These are phyloP conservation scores for Tetragonia tetragonoides DNA, from an alignment of 148 eudicot species.

Conservation along the genomic window DNA sequence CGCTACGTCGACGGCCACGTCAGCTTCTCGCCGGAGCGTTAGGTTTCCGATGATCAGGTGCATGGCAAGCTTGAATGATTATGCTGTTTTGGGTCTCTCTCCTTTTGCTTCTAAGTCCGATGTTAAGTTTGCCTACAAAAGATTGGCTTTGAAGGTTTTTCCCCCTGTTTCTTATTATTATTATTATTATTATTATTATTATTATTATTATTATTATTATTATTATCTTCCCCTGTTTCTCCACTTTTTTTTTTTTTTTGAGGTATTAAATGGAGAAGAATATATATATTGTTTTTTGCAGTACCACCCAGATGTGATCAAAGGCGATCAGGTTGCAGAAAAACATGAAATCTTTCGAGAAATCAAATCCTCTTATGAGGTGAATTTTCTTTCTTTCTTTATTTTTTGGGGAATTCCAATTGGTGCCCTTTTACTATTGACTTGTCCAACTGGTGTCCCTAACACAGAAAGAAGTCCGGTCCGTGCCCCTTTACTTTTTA, in stretches of 20 bases:
- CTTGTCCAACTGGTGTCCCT: too few relatives aligned
- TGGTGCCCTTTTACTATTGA: too few relatives aligned
- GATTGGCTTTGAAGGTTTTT: constrained; percentile 43
- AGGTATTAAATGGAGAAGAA: neutral
- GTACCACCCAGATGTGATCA: constrained; percentile 53
- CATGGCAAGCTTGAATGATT: constrained; percentile 24
- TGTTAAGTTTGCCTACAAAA: constrained; percentile 39
- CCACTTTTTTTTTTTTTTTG: neutral
- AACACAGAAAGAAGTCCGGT: too few relatives aligned
- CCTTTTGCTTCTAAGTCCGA: constrained; percentile 46
- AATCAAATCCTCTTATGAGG: constrained; percentile 54
- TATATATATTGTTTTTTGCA: constrained; percentile 8
- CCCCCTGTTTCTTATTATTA: constrained; percentile 24
- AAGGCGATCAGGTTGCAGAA: constrained; percentile 31
- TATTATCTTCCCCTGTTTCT: neutral
- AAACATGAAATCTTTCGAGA: constrained; percentile 32
- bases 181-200: too few relatives aligned
- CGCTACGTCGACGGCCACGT: neutral
- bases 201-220: too few relatives aligned
- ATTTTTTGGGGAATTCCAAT: too few relatives aligned
- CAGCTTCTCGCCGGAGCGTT: constrained; percentile 15
- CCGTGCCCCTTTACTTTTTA: too few relatives aligned
- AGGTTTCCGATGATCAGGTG: constrained; percentile 30
- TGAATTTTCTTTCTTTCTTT: neutral
- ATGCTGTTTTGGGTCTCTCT: constrained; percentile 40